Base-by-base conservation (phyloP, 1,139 yeast species). In the Arxiozyma bovina region DNA sequence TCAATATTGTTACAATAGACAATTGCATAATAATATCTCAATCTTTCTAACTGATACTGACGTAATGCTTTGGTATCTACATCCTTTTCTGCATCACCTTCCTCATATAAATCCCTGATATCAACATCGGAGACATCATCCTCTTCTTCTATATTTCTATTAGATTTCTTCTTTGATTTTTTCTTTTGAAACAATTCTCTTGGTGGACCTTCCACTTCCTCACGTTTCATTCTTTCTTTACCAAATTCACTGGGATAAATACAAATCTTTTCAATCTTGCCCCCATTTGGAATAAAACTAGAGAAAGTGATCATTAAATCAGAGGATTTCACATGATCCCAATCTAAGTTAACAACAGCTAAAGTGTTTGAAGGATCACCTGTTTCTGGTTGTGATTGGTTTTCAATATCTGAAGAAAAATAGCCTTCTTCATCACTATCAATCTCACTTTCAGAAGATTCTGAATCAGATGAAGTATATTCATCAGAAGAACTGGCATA, bases 231-330 rank as follows among this genome's bases (percentile, higher is more conserved):
- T 66, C 90, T 85, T 67, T 87, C 87, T 68, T 90, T 93, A 45
- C 99, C 99, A 68, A 82, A 94, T 65, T 93, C 96, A 56, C 96
- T 87, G 20, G 97, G 97, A 64, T 77, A 89, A n/a, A 94, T 82
- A 11, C 80, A 70, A 9, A 94, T 85, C n/a, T 82, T 80, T 52
- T 75, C 71, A 54, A 94, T 85, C 48, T 76, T 73, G 1, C 96
- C 96, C 47, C 80, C 81, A 45, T 81, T 72, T 18, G 97, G 96
- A 21, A 87, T 85, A 73, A 94, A 94, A 53, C 96, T 84, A 7
- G 83, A 74, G 63, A 94, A 89, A 0, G 98, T 86, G 6, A 96
- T 96, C 87, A 88, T 82, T 60, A 94, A 71, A 69, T 93, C 99
- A 15, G 81, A 82, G 0, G 98, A 87, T 53, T 82, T 79, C 22